phyloP scores from a whole-genome alignment of 139 green algal species.

The Asterochloris erici region DNA sequence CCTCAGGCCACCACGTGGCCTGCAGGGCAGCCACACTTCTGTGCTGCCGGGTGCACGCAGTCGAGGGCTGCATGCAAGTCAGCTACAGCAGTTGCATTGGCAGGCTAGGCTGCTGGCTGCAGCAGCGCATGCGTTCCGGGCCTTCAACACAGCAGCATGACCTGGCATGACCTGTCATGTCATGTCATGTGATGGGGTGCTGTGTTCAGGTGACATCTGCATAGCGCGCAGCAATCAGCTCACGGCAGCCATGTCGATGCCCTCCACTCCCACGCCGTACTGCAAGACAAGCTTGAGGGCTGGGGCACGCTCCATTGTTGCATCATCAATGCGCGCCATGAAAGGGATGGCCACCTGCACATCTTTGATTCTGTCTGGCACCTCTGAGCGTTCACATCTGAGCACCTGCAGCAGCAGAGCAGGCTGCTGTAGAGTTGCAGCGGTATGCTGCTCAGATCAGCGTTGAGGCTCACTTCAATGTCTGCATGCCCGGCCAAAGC shows the following conservation, averaged over 20 bases:
- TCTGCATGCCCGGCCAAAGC: not conserved
- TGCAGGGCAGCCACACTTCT: too few species aligned
- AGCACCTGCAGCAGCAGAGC: conserved; percentile 11
- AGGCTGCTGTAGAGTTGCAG: not conserved
- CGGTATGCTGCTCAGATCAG: not conserved
- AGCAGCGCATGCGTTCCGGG: too few species aligned
- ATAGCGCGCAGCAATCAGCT: not conserved
- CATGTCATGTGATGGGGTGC: too few species aligned
- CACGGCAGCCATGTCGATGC: conserved; percentile 46
- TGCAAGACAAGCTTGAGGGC: conserved; percentile 59
- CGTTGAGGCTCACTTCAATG: not conserved
- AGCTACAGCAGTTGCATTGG: too few species aligned
- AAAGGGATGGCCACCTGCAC: conserved; percentile 54
- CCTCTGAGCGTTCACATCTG: conserved; percentile 31
- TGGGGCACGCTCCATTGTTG: conserved; percentile 27
- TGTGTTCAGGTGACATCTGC: not conserved
- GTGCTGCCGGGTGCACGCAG: too few species aligned
- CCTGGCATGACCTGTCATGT: too few species aligned
- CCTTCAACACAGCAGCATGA: too few species aligned
- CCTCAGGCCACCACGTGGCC: too few species aligned
- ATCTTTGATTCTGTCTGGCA: conserved; percentile 23
- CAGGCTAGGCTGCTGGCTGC: too few species aligned
- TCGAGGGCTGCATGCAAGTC: too few species aligned
- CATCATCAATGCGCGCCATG: conserved; percentile 40
- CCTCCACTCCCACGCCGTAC: conserved; percentile 66